Base-by-base conservation (phyloP, 2,329 filamentous ascomycete species). In the Pseudopithomyces chartarum region DNA sequence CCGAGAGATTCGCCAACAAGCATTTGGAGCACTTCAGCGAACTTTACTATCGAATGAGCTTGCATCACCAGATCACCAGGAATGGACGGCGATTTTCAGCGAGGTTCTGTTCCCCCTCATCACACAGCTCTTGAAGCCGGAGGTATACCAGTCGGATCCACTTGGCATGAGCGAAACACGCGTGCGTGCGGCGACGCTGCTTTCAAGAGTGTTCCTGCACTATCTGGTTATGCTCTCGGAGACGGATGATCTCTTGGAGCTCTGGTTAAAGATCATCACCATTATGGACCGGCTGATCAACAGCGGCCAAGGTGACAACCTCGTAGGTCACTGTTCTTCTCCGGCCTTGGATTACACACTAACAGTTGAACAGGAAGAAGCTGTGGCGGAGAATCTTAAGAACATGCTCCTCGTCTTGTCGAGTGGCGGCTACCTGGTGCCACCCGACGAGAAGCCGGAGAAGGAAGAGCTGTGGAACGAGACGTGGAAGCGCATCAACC, bases 261-360 rank as follows among this genome's bases (percentile, higher is more conserved):
- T 98, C 11, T 99, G 95, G 95, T 79, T 95, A 44, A 89, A 89
- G 74, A 96, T 98, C 54, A 85, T 98, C 62, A 92, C 93, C 65
- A 91, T 97, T 52, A 92, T 99, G 86, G 95, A 99, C 74, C 87
- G 95, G 22, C 83, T 99, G 62, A 96, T 97, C 88, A 97, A 97
- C 70, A 95, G 91, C 69, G 94, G 94, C 0, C 92, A 97, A 75
- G 91, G 91, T 22, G 92, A 96, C 69, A 94, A 89, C 68, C 78
- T 96, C 72, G 90, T 93, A 85, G 78, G 88, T 82, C n/a, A n/a
- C 22, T 39, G 36, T 42, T 22, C 40, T 62, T 52, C 64, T 22
- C 19, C 23, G n/a, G 26, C n/a, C 23, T 19, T 67, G 53, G 34
- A 15, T 17, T 46, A 22, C 20, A 26, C 17, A 42, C 54, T 65